Base-by-base conservation (phyloP, 78 protist genomes). In the Anaeramoeba flamelloides region DNA sequence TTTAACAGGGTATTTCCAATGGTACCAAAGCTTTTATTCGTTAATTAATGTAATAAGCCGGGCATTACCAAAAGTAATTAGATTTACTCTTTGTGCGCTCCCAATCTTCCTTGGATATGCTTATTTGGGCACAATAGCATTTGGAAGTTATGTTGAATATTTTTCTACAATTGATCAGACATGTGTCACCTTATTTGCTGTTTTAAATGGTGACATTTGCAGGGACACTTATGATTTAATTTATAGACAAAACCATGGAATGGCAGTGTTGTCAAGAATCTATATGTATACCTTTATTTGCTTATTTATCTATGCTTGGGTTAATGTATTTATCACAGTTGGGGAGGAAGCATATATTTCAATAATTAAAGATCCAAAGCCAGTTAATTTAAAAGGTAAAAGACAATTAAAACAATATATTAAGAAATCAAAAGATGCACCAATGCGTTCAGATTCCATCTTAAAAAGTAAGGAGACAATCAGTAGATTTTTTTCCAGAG, bases 271-370 rank as follows among this genome's bases (percentile, higher is more conserved):
- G 8, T 3, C 39, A 36, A 53, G 80, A 32, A 1, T 34, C 2
- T 82, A 77, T n/a, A 37, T 82, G 36, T 82, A 38, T 3, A 33
- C 39, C 3, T 82, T 77, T 4, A 40, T 82, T 74, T 3, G 17
- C 78, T n/a, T 82, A 64, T 82, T 82, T 33, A 40, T 82, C 78
- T 77, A 17, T 31, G 17, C 30, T 53, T 34, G 34, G 65, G 80
- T 82, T 3, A 78, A 82, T 36, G 65, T 82, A 64, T 82, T 82
- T 3, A 53, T 82, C 64, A 33, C 33, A 36, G 78, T 82, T 33
- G 78, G 77, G 80, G 85, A 82, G 53, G 81, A 80, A 41, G 26
- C 79, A n/a, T n/a, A n/a, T n/a, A n/a, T n/a, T n/a, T n/a, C n/a
- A n/a, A n/a, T n/a, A n/a, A n/a, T n/a, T n/a, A n/a, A n/a, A n/a